Evolutionary conservation across 2,329 filamentous ascomycete species (phyloP), one percentile per base, ranked within the genome.

Genomic region (Botryotinia calthae): DNA sequence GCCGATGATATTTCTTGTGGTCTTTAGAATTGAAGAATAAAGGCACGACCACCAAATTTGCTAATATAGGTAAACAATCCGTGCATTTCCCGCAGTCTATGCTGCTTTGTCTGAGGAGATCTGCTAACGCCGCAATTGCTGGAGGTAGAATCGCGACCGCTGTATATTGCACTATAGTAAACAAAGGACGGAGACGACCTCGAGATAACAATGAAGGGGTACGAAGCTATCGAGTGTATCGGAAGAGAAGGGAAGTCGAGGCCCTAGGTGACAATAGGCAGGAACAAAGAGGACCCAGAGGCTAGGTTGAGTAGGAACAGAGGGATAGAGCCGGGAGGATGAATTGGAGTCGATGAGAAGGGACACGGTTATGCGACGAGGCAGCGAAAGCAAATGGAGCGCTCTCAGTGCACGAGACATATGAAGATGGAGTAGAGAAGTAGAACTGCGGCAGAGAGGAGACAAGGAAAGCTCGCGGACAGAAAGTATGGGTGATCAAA

Each of bases 61-160:
- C 56, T 12, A 4, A 28, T 34, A 1, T 34, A 14, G 31, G 8
- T 34, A 34, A 59, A 25, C 9, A 59, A 34, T 2, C 28, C 18
- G 18, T 28, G 8, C 0, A 3, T 0, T 9, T 20, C 10, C 1
- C 1, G 14, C 61, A 42, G 2, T 20, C 25, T 63, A 16, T 63
- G 8, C 7, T 28, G 37, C 4, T 28, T 28, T 63, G 8, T 2
- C 7, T 12, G 2, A 22, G 18, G 56, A 20, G 18, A 40, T 40
- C 10, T 61, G 9, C 58, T 34, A 61, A 37, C n/a, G 34, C 6
- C 34, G 31, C 31, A n/a, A 16, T 61, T 37, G 9, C 31, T 54
- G 1, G 10, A 54, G 3, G 25, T n/a, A n/a, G 25, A 5, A 54
- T n/a, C n/a, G 51, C n/a, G 51, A 9, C 28, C 14, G n/a, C 16